These are phyloP conservation scores for Gymnopus androsaceus DNA, from an alignment of 1,284 basidiomycete species.

Conservation along the genomic window DNA sequence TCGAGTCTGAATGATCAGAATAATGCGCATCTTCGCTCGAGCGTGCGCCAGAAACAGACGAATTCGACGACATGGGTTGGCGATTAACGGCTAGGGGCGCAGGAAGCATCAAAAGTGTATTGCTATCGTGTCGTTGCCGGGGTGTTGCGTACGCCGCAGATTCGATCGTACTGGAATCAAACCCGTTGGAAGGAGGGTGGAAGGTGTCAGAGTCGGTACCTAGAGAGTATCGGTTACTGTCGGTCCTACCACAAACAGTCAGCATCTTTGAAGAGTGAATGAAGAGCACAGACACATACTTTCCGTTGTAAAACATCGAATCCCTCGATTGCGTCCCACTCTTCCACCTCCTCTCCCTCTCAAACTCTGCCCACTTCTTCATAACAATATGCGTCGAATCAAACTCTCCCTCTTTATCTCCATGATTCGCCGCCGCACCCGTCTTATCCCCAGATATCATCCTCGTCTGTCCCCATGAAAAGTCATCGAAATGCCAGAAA, in stretches of 20 bases:
- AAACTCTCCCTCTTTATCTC: conserved; percentile 93
- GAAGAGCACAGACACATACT: conserved; percentile 36
- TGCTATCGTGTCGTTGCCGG: conserved; percentile 66
- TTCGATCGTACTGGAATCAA: conserved; percentile 67
- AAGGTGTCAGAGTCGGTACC: conserved; percentile 72
- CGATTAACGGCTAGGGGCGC: conserved; percentile 62
- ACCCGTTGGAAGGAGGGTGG: conserved; percentile 51
- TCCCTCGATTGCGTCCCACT: conserved; percentile 83
- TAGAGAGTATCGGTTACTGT: conserved; percentile 71
- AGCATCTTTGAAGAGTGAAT: conserved; percentile 17
- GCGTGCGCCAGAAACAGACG: conserved; percentile 58
- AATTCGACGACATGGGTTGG: conserved; percentile 50
- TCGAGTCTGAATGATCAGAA: conserved; percentile 57
- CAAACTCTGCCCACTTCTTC: conserved; percentile 99
- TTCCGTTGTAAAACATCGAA: conserved; percentile 72
- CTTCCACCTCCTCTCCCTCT: conserved; percentile 94
- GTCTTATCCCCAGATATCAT: conserved; percentile 75
- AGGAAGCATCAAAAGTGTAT: conserved; percentile 68
- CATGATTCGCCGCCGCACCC: conserved; percentile 72
- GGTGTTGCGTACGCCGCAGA: conserved; percentile 42
- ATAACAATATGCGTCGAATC: conserved; percentile 96
- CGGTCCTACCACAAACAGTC: conserved; percentile 36
- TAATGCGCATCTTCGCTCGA: conserved; percentile 66
- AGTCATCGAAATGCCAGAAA: conserved; percentile 99
- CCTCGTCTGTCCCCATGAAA: conserved; percentile 97